These are phyloP conservation scores for Hippophae rhamnoides DNA, from an alignment of 306 rosid genomes.

Conservation along the genomic window DNA sequence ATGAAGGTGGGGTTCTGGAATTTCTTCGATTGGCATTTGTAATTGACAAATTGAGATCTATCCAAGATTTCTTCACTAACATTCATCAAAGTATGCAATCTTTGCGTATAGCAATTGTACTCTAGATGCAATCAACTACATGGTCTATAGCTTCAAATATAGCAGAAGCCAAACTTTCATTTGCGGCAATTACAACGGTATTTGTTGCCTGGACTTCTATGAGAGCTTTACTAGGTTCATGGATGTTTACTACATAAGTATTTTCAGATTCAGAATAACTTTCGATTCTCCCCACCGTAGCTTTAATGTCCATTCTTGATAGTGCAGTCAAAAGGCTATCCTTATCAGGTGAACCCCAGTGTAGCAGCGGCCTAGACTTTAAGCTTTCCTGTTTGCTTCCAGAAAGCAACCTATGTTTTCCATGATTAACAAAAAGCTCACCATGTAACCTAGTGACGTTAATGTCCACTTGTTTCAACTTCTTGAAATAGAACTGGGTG, in stretches of 20 bases:
- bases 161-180: conserved; percentile 33
- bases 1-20: too few species aligned
- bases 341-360: conserved; percentile 44
- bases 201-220: conserved; percentile 45
- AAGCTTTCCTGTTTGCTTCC: conserved; percentile 15
- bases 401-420: conserved; percentile 34
- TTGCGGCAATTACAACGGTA: conserved; percentile 37
- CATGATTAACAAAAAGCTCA: conserved; percentile 36
- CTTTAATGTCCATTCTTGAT: conserved; percentile 50
- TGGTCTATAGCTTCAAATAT: conserved; percentile 46
- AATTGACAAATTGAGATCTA: too few species aligned
- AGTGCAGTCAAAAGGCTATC: conserved; percentile 45
- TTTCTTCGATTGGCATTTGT: too few species aligned
- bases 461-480: conserved; percentile 37
- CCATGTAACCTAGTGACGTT: conserved; percentile 55
- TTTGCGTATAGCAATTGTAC: background rate
- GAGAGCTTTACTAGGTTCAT: conserved; percentile 46
- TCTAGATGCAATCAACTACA: conserved; percentile 36
- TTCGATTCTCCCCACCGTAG: conserved; percentile 20
- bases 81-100: background rate
- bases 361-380: conserved; percentile 30
- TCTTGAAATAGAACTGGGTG: conserved; percentile 51
- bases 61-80: too few species aligned
- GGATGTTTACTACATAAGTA: conserved; percentile 20
- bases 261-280: conserved; percentile 24